Evolutionary conservation across 495 filamentous ascomycete genomes (phyloP).

Genomic region (Aspergillus homomorphus): DNA sequence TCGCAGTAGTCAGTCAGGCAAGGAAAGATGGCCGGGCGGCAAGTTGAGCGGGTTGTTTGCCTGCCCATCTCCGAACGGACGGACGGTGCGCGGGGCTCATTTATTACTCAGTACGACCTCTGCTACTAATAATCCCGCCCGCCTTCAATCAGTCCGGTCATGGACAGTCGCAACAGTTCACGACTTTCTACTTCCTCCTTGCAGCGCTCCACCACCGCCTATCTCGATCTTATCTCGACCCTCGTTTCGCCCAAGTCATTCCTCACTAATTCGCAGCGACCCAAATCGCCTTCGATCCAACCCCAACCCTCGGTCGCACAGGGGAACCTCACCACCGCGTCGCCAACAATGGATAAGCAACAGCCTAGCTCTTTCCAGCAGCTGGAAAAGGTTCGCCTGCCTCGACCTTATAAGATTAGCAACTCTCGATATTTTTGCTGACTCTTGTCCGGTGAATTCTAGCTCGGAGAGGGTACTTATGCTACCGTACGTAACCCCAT

Average conservation of each 20-base stretch:
- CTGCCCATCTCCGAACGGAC: not conserved
- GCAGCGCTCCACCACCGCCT: constrained; percentile 16
- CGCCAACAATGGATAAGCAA: constrained; percentile 72
- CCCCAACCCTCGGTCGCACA: constrained; percentile 1
- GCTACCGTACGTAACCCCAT: constrained; percentile 67
- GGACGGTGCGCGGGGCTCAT: constrained; percentile 15
- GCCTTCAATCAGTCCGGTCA: constrained; percentile 14
- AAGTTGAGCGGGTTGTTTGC: too few species aligned
- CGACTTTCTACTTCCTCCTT: constrained; percentile 11
- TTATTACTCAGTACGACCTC: not conserved
- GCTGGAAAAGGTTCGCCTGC: constrained; percentile 74
- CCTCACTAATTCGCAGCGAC: constrained; percentile 27
- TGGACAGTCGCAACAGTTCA: constrained; percentile 21
- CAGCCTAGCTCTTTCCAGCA: constrained; percentile 97
- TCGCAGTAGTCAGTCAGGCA: too few species aligned
- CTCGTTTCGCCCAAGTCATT: constrained; percentile 42
- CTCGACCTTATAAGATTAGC: not conserved
- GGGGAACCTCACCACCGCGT: not conserved
- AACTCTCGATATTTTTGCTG: not conserved
- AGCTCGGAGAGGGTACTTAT: constrained; percentile 97
- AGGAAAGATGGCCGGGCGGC: too few species aligned
- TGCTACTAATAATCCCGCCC: not conserved
- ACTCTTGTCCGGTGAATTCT: constrained; percentile 6
- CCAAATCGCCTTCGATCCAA: constrained; percentile 11
- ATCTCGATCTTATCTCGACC: constrained; percentile 31